Percentiles rank a stretch among this genome's conserved stretches.
phyloP scores from a whole-genome alignment of 2,329 filamentous ascomycete genomes.

The Verticillium nubilum region DNA sequence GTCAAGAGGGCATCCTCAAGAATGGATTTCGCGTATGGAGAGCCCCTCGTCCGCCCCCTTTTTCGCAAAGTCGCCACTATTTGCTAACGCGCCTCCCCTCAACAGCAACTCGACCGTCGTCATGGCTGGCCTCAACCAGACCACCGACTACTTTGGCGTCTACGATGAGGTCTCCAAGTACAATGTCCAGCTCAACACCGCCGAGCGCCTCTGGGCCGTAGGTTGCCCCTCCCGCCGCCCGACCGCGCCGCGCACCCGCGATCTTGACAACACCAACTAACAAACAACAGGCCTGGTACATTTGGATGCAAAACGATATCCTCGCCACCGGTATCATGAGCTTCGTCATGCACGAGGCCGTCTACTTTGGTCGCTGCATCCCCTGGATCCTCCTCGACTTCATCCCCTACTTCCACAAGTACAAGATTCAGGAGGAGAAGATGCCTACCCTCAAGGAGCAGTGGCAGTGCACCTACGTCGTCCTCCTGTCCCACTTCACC shows the following conservation, averaged over 20 bases:
- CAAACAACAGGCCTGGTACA: constrained; percentile 71
- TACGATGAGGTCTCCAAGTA: constrained; percentile 60
- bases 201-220: constrained; percentile 85
- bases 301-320: constrained; percentile 96
- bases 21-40: constrained; percentile 26
- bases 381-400: constrained; percentile 91
- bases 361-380: constrained; percentile 89
- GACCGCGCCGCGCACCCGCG: not conserved
- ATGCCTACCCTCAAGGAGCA: constrained; percentile 90
- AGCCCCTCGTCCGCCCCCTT: not conserved
- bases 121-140: constrained; percentile 37
- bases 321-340: constrained; percentile 97
- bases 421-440: constrained; percentile 90
- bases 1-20: constrained; percentile 4
- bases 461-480: constrained; percentile 87
- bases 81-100: constrained; percentile 6
- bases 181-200: constrained; percentile 81
- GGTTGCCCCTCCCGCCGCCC: constrained; percentile 25
- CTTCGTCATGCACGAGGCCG: constrained; percentile 86
- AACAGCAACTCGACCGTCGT: constrained; percentile 45
- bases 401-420: constrained; percentile 83
- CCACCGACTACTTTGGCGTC: constrained; percentile 49
- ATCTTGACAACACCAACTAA: constrained; percentile 5
- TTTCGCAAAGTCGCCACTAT: not conserved
- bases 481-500: constrained; percentile 93